Evolutionary conservation across 176 grass and related monocot species (phyloP).

Genomic region (Hordeum marinum): DNA sequence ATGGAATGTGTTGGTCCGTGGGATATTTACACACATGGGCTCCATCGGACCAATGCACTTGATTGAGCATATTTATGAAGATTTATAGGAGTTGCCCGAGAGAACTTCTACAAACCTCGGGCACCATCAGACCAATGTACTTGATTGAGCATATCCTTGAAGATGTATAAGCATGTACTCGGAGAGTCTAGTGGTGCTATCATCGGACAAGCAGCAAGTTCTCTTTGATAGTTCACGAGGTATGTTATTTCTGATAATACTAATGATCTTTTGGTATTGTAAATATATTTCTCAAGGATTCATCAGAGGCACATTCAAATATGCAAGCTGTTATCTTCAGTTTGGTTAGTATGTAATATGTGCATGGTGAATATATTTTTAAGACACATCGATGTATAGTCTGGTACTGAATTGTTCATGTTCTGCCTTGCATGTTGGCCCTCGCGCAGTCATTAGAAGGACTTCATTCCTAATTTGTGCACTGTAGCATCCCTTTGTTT

Average conservation of each 20-base stretch:
- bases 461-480: background rate
- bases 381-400: background rate
- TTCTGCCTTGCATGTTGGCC: background rate
- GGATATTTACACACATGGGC: slow-evolving; percentile 32
- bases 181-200: background rate
- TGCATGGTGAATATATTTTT: background rate
- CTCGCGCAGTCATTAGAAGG: background rate
- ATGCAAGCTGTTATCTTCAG: background rate
- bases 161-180: slow-evolving; percentile 1
- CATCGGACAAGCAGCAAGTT: background rate
- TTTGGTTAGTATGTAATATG: background rate
- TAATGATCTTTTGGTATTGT: background rate
- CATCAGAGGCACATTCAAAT: background rate
- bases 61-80: slow-evolving; percentile 40
- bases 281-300: background rate
- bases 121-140: slow-evolving; percentile 11
- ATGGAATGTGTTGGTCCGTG: slow-evolving; percentile 70
- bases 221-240: background rate
- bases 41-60: slow-evolving; percentile 21
- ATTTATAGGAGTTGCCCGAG: background rate
- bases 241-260: slow-evolving; percentile 13
- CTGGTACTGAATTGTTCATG: background rate
- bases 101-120: slow-evolving; percentile 31
- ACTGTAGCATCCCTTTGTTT: background rate
- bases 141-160: slow-evolving; percentile 40